Conservation (phyloP, 805 yeast species). For the Deakozyma indianensis region DNA sequence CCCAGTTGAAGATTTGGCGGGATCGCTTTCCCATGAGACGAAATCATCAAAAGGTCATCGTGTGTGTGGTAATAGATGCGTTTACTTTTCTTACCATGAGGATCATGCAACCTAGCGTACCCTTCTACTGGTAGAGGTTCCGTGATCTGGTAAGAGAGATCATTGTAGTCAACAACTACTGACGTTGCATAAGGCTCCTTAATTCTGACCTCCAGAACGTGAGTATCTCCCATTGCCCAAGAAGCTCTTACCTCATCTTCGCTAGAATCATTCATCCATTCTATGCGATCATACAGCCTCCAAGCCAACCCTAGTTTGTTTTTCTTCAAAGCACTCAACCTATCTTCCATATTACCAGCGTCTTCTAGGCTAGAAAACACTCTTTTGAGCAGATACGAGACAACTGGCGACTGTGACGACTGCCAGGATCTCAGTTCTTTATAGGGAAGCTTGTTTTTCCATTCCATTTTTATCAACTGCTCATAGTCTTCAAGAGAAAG, state of each 20-base stretch:
- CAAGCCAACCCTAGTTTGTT: slow-evolving; percentile 38
- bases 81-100: slow-evolving; percentile 27
- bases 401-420: not conserved
- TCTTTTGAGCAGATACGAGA: not conserved
- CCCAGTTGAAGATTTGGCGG: slow-evolving; percentile 33
- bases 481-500: not conserved
- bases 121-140: slow-evolving; percentile 74
- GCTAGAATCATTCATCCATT: slow-evolving; percentile 43
- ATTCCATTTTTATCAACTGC: slow-evolving; percentile 3
- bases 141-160: slow-evolving; percentile 24
- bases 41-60: slow-evolving; percentile 46
- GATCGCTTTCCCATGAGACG: slow-evolving; percentile 36
- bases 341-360: not conserved
- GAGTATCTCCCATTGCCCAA: slow-evolving; percentile 30
- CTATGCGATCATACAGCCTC: slow-evolving; percentile 60
- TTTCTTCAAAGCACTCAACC: slow-evolving; percentile 6
- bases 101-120: slow-evolving; percentile 37
- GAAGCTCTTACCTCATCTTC: slow-evolving; percentile 29
- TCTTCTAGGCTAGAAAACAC: not conserved
- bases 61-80: slow-evolving; percentile 40
- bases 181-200: slow-evolving; percentile 15
- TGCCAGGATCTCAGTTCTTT: slow-evolving; percentile 12
- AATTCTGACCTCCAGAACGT: slow-evolving; percentile 47
- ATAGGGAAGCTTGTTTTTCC: slow-evolving; percentile 12
- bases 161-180: slow-evolving; percentile 12